Base-by-base conservation (phyloP, 129 eudicot genomes). In the Arctium lappa region DNA sequence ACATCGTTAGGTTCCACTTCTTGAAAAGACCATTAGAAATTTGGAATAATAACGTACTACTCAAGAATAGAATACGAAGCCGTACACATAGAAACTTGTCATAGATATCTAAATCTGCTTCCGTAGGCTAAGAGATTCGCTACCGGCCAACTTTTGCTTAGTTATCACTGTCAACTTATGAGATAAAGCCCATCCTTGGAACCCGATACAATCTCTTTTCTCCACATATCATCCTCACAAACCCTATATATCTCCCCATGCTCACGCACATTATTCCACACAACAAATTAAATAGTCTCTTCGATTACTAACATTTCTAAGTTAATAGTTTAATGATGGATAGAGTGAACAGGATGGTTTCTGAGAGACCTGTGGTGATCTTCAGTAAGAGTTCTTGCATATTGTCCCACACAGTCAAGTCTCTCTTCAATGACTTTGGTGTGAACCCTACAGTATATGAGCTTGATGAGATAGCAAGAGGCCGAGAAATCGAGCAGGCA, bases 401-500 rank as follows among this genome's bases (percentile, higher is more conserved):
- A 22, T 22, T 22, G 27, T 22, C 27, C 27, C 27, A 22, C 27
- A 22, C 27, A 22, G 27, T 22, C 27, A 22, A 22, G 27, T 22
- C 27, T 22, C 27, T 22, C 27, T 22, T 22, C 27, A 22, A 22
- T 22, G 27, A 22, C 27, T 88, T 87, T 44, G 98, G 98, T 1
- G 98, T 86, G 3, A 91, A 90, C 81, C 91, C 93, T 0, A 82
- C 82, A 0, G 93, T 94, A 22, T 91, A 94, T 63, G 94, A 94
- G 92, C 93, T 91, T 3, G 97, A 94, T 65, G 92, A 91, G 70
- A 84, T 91, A 16, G 34, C 85, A 0, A 82, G 86, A 74, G 93
- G 97, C 66, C 86, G 79, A 0, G 94, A 90, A 37, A 84, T 91
- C 53, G 98, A 94, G 85, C 87, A 82, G 30, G 97, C 92, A 1